phyloP scores from a whole-genome alignment of 2,329 filamentous ascomycete species.

The Colletotrichum plurivorum region DNA sequence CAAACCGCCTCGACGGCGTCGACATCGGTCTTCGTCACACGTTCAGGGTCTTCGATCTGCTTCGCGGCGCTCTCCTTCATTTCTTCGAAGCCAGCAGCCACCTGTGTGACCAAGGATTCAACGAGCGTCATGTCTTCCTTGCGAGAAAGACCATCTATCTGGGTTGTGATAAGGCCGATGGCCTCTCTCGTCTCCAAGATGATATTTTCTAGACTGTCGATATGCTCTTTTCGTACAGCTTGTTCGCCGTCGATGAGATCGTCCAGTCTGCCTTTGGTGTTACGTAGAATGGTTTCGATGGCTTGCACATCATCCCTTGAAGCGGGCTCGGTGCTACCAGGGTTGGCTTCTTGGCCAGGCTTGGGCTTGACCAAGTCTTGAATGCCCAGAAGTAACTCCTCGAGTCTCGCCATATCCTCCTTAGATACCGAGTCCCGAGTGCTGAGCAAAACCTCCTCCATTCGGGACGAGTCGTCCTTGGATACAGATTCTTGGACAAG shows the following conservation, averaged over 20 bases:
- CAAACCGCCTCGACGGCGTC: constrained; percentile 86
- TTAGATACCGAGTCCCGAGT: constrained; percentile 65
- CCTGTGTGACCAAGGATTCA: constrained; percentile 83
- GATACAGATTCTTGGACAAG: constrained; percentile 53
- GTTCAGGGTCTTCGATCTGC: constrained; percentile 70
- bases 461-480: constrained; percentile 49
- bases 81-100: constrained; percentile 83
- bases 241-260: constrained; percentile 82
- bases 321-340: constrained; percentile 62
- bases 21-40: constrained; percentile 84
- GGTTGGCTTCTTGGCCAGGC: constrained; percentile 35
- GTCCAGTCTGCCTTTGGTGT: constrained; percentile 90
- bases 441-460: constrained; percentile 62
- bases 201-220: constrained; percentile 75
- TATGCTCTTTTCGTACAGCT: constrained; percentile 75
- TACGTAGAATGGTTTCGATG: constrained; percentile 90
- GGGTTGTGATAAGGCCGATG: constrained; percentile 75
- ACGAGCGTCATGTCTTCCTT: constrained; percentile 85
- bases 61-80: constrained; percentile 71
- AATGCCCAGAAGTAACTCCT: constrained; percentile 57
- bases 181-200: constrained; percentile 83
- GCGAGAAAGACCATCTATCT: constrained; percentile 78
- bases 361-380: constrained; percentile 67
- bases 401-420: constrained; percentile 63
- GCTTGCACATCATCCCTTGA: constrained; percentile 89